Conservation (phyloP, 257 asterid species). For the Petunia axillaris region DNA sequence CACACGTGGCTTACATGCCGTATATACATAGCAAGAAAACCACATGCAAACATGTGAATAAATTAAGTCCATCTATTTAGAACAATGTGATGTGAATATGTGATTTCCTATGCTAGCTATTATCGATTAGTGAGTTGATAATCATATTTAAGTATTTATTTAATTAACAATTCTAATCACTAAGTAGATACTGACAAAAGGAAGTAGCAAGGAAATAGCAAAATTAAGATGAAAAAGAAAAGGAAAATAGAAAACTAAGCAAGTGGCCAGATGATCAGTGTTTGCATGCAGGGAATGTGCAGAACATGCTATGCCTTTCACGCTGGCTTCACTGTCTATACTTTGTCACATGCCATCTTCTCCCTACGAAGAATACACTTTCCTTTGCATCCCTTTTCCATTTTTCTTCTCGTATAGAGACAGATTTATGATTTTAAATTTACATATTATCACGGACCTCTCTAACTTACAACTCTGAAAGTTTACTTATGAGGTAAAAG, state of each 20-base stretch:
- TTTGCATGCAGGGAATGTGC: slow-evolving; percentile 89
- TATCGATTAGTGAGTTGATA: not conserved
- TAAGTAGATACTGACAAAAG: not conserved
- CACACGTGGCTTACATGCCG: slow-evolving; percentile 62
- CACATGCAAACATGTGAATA: slow-evolving; percentile 61
- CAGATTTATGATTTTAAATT: not conserved
- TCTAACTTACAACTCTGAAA: not conserved
- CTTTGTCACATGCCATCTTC: slow-evolving; percentile 58
- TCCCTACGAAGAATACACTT: not conserved
- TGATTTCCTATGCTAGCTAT: not conserved
- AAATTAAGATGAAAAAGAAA: slow-evolving; percentile 9
- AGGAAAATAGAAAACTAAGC: not conserved
- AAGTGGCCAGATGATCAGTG: slow-evolving; percentile 21
- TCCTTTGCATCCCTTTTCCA: slow-evolving; percentile 12
- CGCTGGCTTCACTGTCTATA: slow-evolving; percentile 70
- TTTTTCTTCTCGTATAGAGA: not conserved
- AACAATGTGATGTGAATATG: not conserved
- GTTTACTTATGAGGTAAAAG: not conserved
- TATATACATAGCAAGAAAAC: slow-evolving; percentile 24
- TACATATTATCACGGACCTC: too few species aligned
- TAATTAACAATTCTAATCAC: not conserved
- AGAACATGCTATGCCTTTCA: slow-evolving; percentile 84
- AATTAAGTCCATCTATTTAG: slow-evolving; percentile 29
- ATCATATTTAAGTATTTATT: not conserved
- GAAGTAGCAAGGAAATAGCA: slow-evolving; percentile 14